Evolutionary conservation across 2,329 filamentous ascomycete species (phyloP), one percentile per base, ranked within the genome.

Genomic region (Alternaria solani): DNA sequence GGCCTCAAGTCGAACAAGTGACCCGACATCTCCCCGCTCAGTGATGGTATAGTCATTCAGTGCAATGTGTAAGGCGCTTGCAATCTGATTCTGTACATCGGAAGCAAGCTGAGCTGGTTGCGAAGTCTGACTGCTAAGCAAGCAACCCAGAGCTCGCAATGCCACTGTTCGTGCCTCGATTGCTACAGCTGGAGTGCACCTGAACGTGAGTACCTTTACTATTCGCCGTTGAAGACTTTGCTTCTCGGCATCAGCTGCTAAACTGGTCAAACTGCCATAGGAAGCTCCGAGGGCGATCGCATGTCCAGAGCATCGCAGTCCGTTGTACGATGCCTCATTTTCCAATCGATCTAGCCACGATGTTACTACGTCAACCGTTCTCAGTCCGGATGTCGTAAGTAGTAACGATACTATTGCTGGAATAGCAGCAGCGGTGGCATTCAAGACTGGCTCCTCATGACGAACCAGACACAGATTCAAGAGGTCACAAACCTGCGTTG

Each of bases 1-100:
- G 25, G 92, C 94, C 76, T 94, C 90, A 5, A 94, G 82, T 4
- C 95, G 87, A 4, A 96, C 91, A 53, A 94, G 87, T 0, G 94
- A 96, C 5, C 95, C 95, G 49, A 98, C 86, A 72, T 99, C 95
- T 16, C 95, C 95, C 57, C 93, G 85, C 14, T 94, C 89, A 66
- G 92, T 94, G 4, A 92, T 94, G 0, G 92, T 96, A 73, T 98
- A 98, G 75, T 99, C 94, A 66, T 94, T 90, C 28, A 99, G 79
- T 0, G 89, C 81, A 28, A 71, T 69, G 28, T 77, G 72, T 7
- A 80, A 58, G 7, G 78, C 77, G 25, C 57, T 66, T 7, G 65
- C 61, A 20, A 79, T 65, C 41, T 73, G 70, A 11, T 66, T 60
- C 51, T 63, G 67, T 5, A 68, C 54, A 12, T 68, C 61, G 23